Evolutionary conservation across 495 filamentous ascomycete species (phyloP).

Genomic region (Talaromyces ruber): DNA sequence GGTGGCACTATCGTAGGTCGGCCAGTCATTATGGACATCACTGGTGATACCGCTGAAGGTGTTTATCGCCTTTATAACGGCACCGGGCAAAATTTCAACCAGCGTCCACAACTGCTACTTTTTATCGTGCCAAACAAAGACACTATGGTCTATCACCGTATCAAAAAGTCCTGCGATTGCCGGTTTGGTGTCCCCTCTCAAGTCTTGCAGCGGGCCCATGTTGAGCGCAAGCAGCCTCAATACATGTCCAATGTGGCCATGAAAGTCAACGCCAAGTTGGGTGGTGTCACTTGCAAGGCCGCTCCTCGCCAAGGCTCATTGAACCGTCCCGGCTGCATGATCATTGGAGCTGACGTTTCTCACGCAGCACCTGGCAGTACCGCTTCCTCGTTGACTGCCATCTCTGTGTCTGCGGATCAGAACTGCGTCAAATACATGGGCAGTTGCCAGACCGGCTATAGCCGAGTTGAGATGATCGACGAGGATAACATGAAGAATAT

Average conservation of each 20-base stretch:
- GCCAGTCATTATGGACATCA: constrained; percentile 19
- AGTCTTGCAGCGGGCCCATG: constrained; percentile 53
- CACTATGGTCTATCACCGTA: constrained; percentile 55
- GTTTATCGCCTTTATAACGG: constrained; percentile 44
- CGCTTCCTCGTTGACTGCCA: constrained; percentile 72
- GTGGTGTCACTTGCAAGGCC: constrained; percentile 36
- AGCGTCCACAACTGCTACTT: constrained; percentile 55
- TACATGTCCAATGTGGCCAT: constrained; percentile 84
- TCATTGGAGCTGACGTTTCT: constrained; percentile 86
- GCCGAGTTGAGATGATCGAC: constrained; percentile 64
- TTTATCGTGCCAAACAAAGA: constrained; percentile 65
- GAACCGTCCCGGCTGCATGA: constrained; percentile 50
- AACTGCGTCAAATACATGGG: constrained; percentile 65
- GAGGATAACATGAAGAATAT: constrained; percentile 53
- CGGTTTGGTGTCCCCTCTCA: constrained; percentile 73
- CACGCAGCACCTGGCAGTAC: constrained; percentile 61
- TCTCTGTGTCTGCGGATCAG: constrained; percentile 72
- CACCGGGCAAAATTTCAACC: constrained; percentile 35
- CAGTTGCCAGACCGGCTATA: constrained; percentile 68
- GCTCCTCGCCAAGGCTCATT: constrained; percentile 22
- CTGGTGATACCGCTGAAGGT: constrained; percentile 39
- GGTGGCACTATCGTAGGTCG: constrained; percentile 52
- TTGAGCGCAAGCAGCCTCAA: constrained; percentile 53
- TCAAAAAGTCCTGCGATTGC: constrained; percentile 80
- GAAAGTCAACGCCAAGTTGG: constrained; percentile 96